phyloP scores from a whole-genome alignment of 441 rosid genomes.

The Manihot esculenta region DNA sequence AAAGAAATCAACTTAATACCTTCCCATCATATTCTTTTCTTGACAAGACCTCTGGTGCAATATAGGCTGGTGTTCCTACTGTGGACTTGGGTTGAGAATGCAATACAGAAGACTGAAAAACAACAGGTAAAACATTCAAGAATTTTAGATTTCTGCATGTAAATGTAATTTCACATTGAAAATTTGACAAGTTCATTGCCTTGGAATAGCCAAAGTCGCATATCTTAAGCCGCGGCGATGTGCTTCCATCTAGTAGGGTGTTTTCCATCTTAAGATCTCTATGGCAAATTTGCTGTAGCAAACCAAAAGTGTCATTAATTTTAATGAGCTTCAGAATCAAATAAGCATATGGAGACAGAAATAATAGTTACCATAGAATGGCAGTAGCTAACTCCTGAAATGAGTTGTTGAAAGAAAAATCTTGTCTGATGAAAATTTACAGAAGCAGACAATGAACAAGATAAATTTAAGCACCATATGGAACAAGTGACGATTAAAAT shows the following conservation, averaged over 20 bases:
- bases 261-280: constrained; percentile 93
- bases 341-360: neutral
- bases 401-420: constrained; percentile 84
- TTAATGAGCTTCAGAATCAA: too few relatives aligned
- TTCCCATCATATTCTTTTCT: constrained; percentile 66
- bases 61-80: constrained; percentile 76
- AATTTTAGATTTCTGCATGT: neutral
- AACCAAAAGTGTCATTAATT: neutral
- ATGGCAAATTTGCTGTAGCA: constrained; percentile 73
- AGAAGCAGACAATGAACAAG: neutral
- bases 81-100: constrained; percentile 79
- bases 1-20: constrained; percentile 28
- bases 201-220: constrained; percentile 93
- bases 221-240: constrained; percentile 69
- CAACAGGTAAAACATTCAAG: neutral
- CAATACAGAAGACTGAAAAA: constrained; percentile 52
- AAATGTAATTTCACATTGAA: neutral
- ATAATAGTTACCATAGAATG: constrained; percentile 64
- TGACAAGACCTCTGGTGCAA: constrained; percentile 65
- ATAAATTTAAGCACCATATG: neutral
- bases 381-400: constrained; percentile 89
- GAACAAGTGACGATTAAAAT: neutral
- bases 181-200: constrained; percentile 29
- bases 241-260: constrained; percentile 73
- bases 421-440: constrained; percentile 50